Conservation (phyloP, 2,329 filamentous ascomycete species). For the Talaromyces islandicus region DNA sequence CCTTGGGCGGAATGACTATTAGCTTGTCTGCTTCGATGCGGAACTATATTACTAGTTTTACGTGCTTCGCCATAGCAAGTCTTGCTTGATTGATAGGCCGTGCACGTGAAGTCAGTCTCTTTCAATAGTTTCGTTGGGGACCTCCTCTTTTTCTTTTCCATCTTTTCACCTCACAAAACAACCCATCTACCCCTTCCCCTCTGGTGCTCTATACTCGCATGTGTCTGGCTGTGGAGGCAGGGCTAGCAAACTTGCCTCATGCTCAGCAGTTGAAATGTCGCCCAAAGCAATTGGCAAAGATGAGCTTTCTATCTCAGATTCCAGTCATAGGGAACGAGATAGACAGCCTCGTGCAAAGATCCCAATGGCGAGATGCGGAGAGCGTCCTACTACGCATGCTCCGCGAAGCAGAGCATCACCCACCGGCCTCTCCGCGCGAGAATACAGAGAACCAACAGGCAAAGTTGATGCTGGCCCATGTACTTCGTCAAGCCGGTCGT, state of each 20-base stretch:
- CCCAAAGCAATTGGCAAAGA: constrained; percentile 5
- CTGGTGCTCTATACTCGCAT: background rate
- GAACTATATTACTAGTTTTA: background rate
- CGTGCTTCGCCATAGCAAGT: background rate
- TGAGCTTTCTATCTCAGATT: constrained; percentile 12
- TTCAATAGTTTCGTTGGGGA: background rate
- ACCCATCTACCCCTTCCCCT: background rate
- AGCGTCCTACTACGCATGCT: constrained; percentile 6
- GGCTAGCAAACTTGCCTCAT: constrained; percentile 4
- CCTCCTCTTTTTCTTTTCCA: background rate
- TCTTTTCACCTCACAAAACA: background rate
- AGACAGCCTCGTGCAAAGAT: constrained; percentile 8
- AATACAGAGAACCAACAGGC: constrained; percentile 7
- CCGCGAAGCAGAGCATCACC: background rate
- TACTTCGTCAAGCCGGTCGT: constrained; percentile 9
- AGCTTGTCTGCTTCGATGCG: background rate
- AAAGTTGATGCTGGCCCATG: constrained; percentile 11
- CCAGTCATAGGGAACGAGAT: constrained; percentile 9
- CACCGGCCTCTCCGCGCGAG: background rate
- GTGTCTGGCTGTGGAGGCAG: constrained; percentile 5
- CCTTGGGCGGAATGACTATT: background rate
- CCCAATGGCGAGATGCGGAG: constrained; percentile 12
- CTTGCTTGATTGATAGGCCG: background rate
- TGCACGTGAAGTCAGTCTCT: background rate
- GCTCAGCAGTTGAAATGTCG: constrained; percentile 9